These are phyloP conservation scores for Stachybotrys chlorohalonatus DNA, from an alignment of 2,329 filamentous ascomycete species.

Conservation along the genomic window DNA sequence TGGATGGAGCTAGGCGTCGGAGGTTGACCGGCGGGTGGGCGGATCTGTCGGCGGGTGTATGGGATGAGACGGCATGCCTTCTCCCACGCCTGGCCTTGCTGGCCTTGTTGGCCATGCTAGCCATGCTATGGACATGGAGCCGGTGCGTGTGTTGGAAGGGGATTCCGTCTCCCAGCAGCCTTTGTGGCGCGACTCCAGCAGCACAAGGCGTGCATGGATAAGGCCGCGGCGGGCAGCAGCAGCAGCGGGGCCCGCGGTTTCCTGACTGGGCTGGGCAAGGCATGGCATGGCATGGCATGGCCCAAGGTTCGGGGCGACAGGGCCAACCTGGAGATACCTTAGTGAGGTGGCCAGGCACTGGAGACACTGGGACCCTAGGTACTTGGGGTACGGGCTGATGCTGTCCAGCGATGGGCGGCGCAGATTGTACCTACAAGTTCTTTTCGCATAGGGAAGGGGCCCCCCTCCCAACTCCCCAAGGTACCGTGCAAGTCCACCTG, in stretches of 20 bases:
- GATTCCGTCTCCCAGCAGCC: too few species aligned
- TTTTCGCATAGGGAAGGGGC: not conserved
- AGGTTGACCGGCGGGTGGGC: not conserved
- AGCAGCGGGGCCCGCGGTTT: not conserved
- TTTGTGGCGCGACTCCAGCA: not conserved
- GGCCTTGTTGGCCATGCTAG: not conserved
- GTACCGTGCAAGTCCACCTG: not conserved
- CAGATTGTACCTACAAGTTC: not conserved
- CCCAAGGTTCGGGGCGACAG: not conserved
- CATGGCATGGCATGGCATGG: not conserved
- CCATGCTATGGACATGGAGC: not conserved
- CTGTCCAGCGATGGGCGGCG: not conserved
- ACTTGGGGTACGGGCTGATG: not conserved
- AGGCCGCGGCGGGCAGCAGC: not conserved
- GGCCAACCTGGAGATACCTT: too few species aligned
- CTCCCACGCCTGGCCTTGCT: not conserved
- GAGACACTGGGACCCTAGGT: not conserved
- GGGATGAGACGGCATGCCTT: not conserved
- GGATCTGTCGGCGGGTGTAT: not conserved
- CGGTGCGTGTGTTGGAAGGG: not conserved
- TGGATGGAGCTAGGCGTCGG: not conserved
- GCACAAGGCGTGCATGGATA: not conserved
- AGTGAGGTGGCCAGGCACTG: not conserved
- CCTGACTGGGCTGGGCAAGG: not conserved
- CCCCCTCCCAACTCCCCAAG: not conserved